These are phyloP conservation scores for Phytophthora syringae DNA, from an alignment of 352 stramenopile genomes.

Conservation along the genomic window DNA sequence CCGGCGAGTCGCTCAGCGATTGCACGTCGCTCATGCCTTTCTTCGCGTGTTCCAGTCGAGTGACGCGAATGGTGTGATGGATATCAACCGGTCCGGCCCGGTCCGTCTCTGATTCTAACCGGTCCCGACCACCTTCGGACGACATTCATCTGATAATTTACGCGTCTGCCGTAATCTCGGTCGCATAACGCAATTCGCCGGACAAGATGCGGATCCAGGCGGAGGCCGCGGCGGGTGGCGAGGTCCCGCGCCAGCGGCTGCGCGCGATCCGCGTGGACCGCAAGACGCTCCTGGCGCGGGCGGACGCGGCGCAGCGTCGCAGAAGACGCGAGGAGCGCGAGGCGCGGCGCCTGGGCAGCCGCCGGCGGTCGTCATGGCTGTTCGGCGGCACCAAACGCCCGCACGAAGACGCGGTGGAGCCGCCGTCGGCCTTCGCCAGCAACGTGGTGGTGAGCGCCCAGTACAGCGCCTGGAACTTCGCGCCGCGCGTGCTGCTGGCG, in stretches of 20 bases:
- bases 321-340: slow-evolving; percentile 31
- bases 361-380: slow-evolving; percentile 33
- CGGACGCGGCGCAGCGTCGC: slow-evolving; percentile 27
- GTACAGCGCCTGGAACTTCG: slow-evolving; percentile 85
- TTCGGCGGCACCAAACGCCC: slow-evolving; percentile 21
- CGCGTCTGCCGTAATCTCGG: slow-evolving; percentile 8
- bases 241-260: slow-evolving; percentile 15
- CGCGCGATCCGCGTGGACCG: slow-evolving; percentile 59
- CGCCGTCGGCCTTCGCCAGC: slow-evolving; percentile 47
- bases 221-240: slow-evolving; percentile 17
- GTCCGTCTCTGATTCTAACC: slow-evolving; percentile 27
- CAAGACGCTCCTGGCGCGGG: slow-evolving; percentile 30
- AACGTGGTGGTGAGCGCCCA: slow-evolving; percentile 86
- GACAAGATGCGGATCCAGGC: slow-evolving; percentile 28
- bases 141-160: slow-evolving; percentile 18
- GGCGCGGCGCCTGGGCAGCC: slow-evolving; percentile 21
- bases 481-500: slow-evolving; percentile 71
- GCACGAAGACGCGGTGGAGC: slow-evolving; percentile 26
- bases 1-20: slow-evolving; percentile 49
- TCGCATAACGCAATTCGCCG: slow-evolving; percentile 22
- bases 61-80: slow-evolving; percentile 32
- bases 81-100: slow-evolving; percentile 19
- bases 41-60: slow-evolving; percentile 7
- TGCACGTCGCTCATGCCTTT: slow-evolving; percentile 54
- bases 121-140: slow-evolving; percentile 11